Evolutionary conservation across 805 yeast species (phyloP).

Genomic region (Debaryomyces maramus): DNA sequence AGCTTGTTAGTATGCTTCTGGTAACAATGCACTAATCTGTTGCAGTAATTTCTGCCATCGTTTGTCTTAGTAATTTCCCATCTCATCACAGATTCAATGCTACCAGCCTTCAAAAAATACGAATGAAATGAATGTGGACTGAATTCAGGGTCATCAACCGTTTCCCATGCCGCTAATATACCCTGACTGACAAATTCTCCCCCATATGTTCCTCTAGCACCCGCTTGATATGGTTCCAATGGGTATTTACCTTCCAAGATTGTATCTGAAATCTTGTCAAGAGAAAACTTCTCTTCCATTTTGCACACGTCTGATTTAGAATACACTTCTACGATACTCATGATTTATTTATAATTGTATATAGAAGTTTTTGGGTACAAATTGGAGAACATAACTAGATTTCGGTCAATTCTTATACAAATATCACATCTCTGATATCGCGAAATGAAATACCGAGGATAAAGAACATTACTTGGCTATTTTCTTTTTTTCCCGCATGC

Average conservation of each 20-base stretch:
- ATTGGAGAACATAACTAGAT: too few relatives aligned
- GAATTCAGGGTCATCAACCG: slow-evolving; percentile 26
- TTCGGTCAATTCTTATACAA: too few relatives aligned
- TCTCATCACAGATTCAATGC: slow-evolving; percentile 15
- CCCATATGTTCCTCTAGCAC: slow-evolving; percentile 30
- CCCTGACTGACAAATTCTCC: slow-evolving; percentile 39
- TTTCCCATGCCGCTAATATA: slow-evolving; percentile 28
- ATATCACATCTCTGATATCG: too few relatives aligned
- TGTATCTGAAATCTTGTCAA: slow-evolving; percentile 13
- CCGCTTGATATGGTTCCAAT: slow-evolving; percentile 22
- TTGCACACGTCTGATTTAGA: not conserved
- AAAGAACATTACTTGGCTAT: too few relatives aligned
- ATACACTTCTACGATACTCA: not conserved
- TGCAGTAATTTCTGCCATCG: slow-evolving; percentile 38
- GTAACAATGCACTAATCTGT: slow-evolving; percentile 27
- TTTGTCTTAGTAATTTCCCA: slow-evolving; percentile 35
- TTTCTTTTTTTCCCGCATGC: too few relatives aligned
- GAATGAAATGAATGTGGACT: slow-evolving; percentile 38
- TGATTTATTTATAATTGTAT: too few relatives aligned
- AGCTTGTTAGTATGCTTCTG: slow-evolving; percentile 22
- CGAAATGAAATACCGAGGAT: too few relatives aligned
- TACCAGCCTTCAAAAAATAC: slow-evolving; percentile 24
- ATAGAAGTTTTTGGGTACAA: too few relatives aligned
- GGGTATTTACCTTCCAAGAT: slow-evolving; percentile 20
- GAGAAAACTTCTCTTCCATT: slow-evolving; percentile 17